Percentiles rank a stretch among this genome's conserved stretches.
Evolutionary conservation across 129 eudicot species (phyloP).

Genomic region (Smallanthus sonchifolius): DNA sequence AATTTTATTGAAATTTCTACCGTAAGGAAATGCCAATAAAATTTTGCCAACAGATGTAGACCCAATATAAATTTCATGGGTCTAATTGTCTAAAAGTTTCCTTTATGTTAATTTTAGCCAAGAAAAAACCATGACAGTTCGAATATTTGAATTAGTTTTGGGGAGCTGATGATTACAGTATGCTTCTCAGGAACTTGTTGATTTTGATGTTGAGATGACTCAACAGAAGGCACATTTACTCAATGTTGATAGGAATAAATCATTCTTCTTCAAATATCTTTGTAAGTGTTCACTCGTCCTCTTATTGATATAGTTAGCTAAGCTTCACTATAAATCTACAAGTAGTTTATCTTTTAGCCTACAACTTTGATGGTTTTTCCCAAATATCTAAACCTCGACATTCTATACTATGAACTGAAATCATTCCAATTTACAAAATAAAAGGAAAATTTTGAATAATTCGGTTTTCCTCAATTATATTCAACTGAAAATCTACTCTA

Average conservation of each 20-base stretch:
- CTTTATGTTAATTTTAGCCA: conserved; percentile 9
- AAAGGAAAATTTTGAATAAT: background rate
- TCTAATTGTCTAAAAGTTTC: background rate
- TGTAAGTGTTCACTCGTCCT: background rate
- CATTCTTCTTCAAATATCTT: background rate
- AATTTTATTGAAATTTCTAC: background rate
- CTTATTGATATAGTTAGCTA: background rate
- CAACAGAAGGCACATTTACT: background rate
- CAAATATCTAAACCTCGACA: background rate
- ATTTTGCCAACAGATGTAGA: conserved; percentile 3
- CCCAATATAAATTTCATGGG: background rate
- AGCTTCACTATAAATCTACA: background rate
- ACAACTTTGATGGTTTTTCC: background rate
- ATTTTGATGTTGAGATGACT: background rate
- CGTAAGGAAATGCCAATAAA: background rate
- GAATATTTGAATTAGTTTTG: background rate
- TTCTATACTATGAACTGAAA: background rate
- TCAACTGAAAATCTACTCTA: background rate
- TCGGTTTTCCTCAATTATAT: background rate
- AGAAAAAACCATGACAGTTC: background rate
- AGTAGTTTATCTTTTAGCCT: background rate
- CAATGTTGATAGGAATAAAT: background rate
- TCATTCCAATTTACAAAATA: background rate
- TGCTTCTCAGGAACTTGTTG: background rate
- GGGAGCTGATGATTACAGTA: background rate